Percentiles rank a stretch among this genome's conserved stretches.
phyloP scores from a whole-genome alignment of 2,329 filamentous ascomycete genomes.

The Trichoderma pleuroti region DNA sequence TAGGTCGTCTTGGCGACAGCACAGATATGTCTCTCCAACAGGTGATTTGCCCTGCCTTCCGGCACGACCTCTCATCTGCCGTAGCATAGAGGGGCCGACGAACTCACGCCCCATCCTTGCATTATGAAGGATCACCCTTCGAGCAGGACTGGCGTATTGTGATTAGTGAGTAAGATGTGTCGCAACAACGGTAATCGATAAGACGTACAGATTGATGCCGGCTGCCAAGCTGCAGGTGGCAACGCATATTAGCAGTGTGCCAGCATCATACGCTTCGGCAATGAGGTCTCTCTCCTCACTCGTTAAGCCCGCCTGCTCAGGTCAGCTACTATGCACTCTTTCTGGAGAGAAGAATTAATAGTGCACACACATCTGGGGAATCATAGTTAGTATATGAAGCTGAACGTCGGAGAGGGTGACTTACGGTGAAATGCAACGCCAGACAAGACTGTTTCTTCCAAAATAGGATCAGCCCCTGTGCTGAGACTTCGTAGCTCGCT shows the following conservation, averaged over 20 bases:
- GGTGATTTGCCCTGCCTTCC: conserved; percentile 77
- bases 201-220: conserved; percentile 65
- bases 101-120: conserved; percentile 73
- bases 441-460: conserved; percentile 60
- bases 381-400: background rate
- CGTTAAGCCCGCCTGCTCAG: conserved; percentile 59
- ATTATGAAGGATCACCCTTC: conserved; percentile 71
- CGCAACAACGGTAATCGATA: background rate
- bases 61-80: conserved; percentile 76
- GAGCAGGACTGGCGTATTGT: conserved; percentile 47
- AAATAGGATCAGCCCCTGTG: conserved; percentile 61
- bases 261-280: conserved; percentile 65
- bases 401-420: conserved; percentile 26
- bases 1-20: conserved; percentile 65
- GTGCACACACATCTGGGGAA: conserved; percentile 36
- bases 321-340: conserved; percentile 23
- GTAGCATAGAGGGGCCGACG: conserved; percentile 74
- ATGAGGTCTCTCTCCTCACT: conserved; percentile 72
- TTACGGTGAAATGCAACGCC: conserved; percentile 73
- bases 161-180: conserved; percentile 17
- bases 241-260: conserved; percentile 65
- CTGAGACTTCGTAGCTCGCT: conserved; percentile 62
- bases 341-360: background rate
- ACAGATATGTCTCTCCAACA: conserved; percentile 72
- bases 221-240: conserved; percentile 79